These are phyloP conservation scores for Tulasnella sp. DNA, from an alignment of 768 basidiomycete species.

Conservation along the genomic window DNA sequence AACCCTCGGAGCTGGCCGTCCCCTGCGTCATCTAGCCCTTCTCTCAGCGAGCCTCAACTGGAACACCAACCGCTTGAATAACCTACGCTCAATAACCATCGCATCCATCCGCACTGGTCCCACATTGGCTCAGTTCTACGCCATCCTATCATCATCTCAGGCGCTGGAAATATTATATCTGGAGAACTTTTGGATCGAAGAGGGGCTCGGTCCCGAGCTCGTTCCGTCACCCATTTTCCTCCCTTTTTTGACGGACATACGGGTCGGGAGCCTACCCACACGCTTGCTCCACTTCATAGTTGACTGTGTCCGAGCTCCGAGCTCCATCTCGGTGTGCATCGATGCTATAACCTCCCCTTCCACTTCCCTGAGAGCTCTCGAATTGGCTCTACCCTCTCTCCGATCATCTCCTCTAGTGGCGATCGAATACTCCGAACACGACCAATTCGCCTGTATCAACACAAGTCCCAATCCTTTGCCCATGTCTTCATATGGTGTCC, in stretches of 20 bases:
- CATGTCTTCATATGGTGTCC: background rate
- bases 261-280: background rate
- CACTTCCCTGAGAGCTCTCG: background rate
- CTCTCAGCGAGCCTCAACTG: background rate
- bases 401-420: background rate
- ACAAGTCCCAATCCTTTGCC: background rate
- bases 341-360: background rate
- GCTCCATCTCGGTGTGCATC: background rate
- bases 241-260: background rate
- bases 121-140: background rate
- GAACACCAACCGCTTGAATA: background rate
- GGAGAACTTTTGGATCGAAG: background rate
- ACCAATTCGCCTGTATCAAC: background rate
- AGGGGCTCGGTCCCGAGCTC: background rate
- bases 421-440: background rate
- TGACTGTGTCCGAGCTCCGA: background rate
- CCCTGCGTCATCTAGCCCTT: background rate
- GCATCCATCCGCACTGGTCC: background rate
- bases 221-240: background rate
- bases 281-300: background rate
- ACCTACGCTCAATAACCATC: background rate
- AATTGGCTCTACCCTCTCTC: background rate
- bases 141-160: background rate
- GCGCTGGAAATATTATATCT: background rate
- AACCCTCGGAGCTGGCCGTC: background rate